These are phyloP conservation scores for Tetrahymena malaccensis DNA, from an alignment of 73 alveolate species.

Conservation along the genomic window DNA sequence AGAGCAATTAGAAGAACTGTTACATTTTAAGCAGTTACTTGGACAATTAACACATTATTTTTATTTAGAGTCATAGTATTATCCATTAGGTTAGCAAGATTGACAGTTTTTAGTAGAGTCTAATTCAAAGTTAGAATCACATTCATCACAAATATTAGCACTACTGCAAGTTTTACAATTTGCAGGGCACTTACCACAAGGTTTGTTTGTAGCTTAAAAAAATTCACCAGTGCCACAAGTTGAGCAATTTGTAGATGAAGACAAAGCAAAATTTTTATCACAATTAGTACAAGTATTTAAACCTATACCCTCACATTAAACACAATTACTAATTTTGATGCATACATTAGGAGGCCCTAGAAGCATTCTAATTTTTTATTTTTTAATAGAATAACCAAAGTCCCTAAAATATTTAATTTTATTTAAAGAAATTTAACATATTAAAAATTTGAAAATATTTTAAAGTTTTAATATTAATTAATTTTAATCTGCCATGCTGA, in stretches of 20 bases:
- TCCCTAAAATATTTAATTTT: no score
- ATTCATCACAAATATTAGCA: neutral
- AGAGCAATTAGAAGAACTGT: neutral
- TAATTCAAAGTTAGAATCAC: neutral
- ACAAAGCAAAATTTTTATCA: neutral
- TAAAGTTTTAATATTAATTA: no score
- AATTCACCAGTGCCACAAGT: neutral
- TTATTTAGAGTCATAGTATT: neutral
- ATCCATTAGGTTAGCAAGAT: neutral
- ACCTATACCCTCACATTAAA: neutral
- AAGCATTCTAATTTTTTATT: no score
- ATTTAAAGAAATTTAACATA: no score
- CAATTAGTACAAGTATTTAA: neutral
- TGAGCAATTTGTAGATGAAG: neutral
- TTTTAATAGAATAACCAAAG: no score
- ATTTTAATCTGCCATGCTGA: no score
- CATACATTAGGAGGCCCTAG: neutral
- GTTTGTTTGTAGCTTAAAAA: neutral
- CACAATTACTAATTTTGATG: neutral
- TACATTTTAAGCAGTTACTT: neutral
- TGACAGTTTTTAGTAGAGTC: neutral
- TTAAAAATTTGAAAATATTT: no score
- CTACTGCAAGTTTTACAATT: neutral
- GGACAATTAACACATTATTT: neutral
- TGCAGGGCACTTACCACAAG: neutral